A percentile compares a stretch with the other conserved stretches of the same genome.
phyloP scores from a whole-genome alignment of 192 early-diverging fungal genomes.

The Backusella australiensis region DNA sequence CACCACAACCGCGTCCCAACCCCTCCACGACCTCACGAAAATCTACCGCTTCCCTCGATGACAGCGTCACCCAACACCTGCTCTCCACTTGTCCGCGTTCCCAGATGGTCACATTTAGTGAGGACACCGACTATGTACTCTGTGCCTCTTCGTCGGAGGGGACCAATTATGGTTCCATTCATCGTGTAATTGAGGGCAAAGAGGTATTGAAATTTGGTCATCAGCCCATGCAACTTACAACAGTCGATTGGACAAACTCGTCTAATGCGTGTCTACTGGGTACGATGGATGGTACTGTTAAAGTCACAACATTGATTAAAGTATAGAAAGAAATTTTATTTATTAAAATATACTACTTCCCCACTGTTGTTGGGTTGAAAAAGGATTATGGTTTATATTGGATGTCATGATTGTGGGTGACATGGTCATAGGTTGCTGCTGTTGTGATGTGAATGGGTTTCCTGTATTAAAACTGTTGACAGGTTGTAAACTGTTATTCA shows the following conservation, averaged over 20 bases:
- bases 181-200: constrained; percentile 43
- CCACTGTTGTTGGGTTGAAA: constrained; percentile 7
- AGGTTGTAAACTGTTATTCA: not conserved
- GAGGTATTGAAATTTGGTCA: constrained; percentile 41
- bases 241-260: constrained; percentile 53
- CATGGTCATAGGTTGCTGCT: not conserved
- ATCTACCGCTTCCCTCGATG: not conserved
- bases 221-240: constrained; percentile 38
- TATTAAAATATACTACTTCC: constrained; percentile 16
- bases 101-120: constrained; percentile 52
- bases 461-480: not conserved
- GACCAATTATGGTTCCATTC: constrained; percentile 40
- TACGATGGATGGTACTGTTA: constrained; percentile 50
- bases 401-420: not conserved
- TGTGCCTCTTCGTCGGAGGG: constrained; percentile 21
- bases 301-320: constrained; percentile 49
- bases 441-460: not conserved
- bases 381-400: not conserved
- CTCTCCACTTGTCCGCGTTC: constrained; percentile 32
- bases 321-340: constrained; percentile 21
- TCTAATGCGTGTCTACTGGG: constrained; percentile 51
- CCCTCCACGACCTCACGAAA: not conserved
- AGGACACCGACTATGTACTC: constrained; percentile 52
- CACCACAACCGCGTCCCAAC: constrained; percentile 7
- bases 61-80: constrained; percentile 23